phyloP scores from a whole-genome alignment of 305 asterid species.

The Fraxinus velutina region DNA sequence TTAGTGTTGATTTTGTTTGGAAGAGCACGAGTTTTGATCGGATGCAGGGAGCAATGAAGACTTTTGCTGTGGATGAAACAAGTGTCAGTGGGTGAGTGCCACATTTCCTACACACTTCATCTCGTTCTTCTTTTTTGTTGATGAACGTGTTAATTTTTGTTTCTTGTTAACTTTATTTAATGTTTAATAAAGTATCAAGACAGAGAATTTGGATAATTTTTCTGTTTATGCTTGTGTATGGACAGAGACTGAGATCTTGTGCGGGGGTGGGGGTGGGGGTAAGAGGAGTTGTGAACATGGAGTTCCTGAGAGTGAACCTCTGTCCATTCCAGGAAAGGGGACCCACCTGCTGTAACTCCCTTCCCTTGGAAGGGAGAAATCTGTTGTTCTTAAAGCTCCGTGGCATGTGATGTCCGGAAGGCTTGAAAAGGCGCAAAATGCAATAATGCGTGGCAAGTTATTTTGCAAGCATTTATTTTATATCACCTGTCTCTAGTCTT shows the following conservation, averaged over 20 bases:
- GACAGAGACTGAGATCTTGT: not conserved
- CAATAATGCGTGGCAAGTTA: not conserved
- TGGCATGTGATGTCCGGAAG: conserved; percentile 9
- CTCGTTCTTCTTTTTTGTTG: not conserved
- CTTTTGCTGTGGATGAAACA: conserved; percentile 98
- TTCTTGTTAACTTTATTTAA: not conserved
- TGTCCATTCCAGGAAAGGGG: not conserved
- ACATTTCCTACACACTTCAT: not conserved
- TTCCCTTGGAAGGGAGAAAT: not conserved
- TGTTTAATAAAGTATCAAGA: not conserved
- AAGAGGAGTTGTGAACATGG: not conserved
- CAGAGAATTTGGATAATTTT: not conserved
- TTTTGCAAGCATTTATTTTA: not conserved
- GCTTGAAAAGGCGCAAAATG: not conserved
- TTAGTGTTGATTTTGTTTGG: conserved; percentile 98
- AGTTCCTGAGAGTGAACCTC: not conserved
- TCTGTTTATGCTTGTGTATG: not conserved
- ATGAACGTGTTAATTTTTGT: not conserved
- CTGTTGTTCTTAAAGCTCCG: not conserved
- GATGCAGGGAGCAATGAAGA: conserved; percentile 99
- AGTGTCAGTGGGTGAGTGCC: conserved; percentile 97
- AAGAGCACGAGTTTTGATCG: conserved; percentile 99
- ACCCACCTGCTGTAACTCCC: not conserved
- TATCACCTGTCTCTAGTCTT: not conserved
- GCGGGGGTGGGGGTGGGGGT: not conserved